A percentile compares a stretch with the other conserved stretches of the same genome.
These are phyloP conservation scores for Microbotryum lychnidis-dioicae DNA, from an alignment of 1,284 basidiomycete species.

Conservation along the genomic window DNA sequence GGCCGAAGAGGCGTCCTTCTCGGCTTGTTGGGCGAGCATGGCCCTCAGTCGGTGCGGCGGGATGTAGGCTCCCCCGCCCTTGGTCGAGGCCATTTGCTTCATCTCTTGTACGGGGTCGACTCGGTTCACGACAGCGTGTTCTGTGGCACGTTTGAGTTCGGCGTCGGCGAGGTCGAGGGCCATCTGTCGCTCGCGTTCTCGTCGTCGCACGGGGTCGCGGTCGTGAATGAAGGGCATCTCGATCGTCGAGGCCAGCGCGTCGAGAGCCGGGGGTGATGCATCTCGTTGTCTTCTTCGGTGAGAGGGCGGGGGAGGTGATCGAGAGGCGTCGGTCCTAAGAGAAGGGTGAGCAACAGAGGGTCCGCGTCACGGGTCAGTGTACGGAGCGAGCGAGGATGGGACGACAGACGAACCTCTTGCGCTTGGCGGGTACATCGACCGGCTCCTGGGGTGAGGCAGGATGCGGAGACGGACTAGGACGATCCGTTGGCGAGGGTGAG, in stretches of 20 bases:
- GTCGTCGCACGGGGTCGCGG: conserved; percentile 64
- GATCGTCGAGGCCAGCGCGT: conserved; percentile 2
- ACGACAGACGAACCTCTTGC: conserved; percentile 16
- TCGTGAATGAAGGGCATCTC: conserved; percentile 54
- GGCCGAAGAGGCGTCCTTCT: conserved; percentile 72
- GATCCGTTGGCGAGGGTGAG: too few relatives aligned
- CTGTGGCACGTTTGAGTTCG: conserved; percentile 54
- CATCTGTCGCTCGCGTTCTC: conserved; percentile 67
- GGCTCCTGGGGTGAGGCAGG: neutral
- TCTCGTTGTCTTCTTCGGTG: conserved; percentile 6
- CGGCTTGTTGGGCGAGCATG: conserved; percentile 70
- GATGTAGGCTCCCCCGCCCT: conserved; percentile 89
- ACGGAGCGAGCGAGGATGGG: neutral
- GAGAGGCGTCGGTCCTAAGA: conserved; percentile 17
- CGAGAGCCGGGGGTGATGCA: neutral
- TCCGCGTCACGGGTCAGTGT: neutral
- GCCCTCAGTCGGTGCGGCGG: conserved; percentile 88
- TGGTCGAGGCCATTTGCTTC: conserved; percentile 40
- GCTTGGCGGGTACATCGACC: conserved; percentile 1
- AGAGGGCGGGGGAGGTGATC: conserved; percentile 23
- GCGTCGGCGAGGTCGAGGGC: conserved; percentile 61
- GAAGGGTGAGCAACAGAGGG: too few relatives aligned
- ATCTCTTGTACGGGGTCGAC: conserved; percentile 45
- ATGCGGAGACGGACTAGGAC: too few relatives aligned
- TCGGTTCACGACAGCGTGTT: conserved; percentile 47